These are phyloP conservation scores for Saccharomycopsis malanga DNA, from an alignment of 805 yeast genomes.

Conservation along the genomic window DNA sequence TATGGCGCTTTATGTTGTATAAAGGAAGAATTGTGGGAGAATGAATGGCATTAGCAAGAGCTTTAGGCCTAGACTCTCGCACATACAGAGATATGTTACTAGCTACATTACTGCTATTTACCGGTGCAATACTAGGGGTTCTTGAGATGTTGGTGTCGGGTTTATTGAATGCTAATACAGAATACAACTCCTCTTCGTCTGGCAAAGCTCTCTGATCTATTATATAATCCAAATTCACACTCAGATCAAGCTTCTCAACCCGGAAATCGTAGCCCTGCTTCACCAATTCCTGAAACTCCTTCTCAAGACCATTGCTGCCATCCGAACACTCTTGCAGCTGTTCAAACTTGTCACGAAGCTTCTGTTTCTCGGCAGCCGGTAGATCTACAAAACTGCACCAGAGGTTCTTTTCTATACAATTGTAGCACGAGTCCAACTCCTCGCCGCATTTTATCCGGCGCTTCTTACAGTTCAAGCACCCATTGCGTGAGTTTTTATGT, in stretches of 20 bases:
- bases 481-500: slow-evolving; percentile 13
- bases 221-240: too few relatives aligned
- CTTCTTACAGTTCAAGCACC: slow-evolving; percentile 12
- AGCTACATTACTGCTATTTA: not conserved
- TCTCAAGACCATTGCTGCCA: not conserved
- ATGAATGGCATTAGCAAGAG: not conserved
- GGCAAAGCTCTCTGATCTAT: not conserved
- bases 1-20: not conserved
- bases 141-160: not conserved
- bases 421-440: slow-evolving; percentile 13
- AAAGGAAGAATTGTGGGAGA: not conserved
- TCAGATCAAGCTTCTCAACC: not conserved
- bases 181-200: not conserved
- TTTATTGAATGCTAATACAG: not conserved
- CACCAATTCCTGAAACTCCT: not conserved
- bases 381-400: slow-evolving; percentile 8
- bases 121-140: not conserved
- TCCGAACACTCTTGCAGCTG: not conserved
- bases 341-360: not conserved
- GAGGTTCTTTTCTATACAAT: slow-evolving; percentile 14
- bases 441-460: slow-evolving; percentile 17
- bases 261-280: not conserved
- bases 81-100: too few relatives aligned
- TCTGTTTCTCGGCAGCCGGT: slow-evolving; percentile 3
- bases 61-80: not conserved